Evolutionary conservation across 805 yeast genomes (phyloP).

Genomic region (Vanderwaltozyma yarrowii): DNA sequence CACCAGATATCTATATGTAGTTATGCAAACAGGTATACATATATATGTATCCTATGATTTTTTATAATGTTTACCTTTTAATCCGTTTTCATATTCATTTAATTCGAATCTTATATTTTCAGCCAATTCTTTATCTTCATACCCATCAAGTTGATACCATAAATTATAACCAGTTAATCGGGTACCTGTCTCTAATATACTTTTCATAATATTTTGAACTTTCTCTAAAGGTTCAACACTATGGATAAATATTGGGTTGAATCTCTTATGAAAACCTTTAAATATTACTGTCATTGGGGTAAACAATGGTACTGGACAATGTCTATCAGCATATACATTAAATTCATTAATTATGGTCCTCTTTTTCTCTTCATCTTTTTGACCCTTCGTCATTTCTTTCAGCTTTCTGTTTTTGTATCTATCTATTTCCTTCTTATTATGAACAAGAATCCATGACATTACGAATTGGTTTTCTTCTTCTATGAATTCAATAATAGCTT

Average conservation of each 20-base stretch:
- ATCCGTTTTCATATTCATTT: constrained; percentile 41
- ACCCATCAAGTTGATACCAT: constrained; percentile 80
- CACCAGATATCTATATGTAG: too few relatives aligned
- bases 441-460: constrained; percentile 28
- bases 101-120: constrained; percentile 53
- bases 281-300: constrained; percentile 61
- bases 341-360: constrained; percentile 8
- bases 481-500: constrained; percentile 55
- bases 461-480: constrained; percentile 20
- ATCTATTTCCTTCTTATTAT: constrained; percentile 22
- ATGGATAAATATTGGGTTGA: constrained; percentile 52
- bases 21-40: too few relatives aligned
- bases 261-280: constrained; percentile 53
- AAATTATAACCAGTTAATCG: constrained; percentile 52
- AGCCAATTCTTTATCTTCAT: constrained; percentile 54
- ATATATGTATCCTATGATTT: not conserved
- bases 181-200: constrained; percentile 47
- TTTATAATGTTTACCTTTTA: constrained; percentile 26
- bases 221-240: constrained; percentile 50
- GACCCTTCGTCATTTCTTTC: constrained; percentile 8
- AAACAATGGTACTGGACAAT: constrained; percentile 31
- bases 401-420: constrained; percentile 14
- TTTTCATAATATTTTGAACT: constrained; percentile 53
- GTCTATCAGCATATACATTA: constrained; percentile 24
- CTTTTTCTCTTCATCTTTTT: constrained; percentile 15